Percentiles rank a stretch among this genome's conserved stretches.
phyloP scores from a whole-genome alignment of 108 stramenopile species.

The Nitzschia palea region DNA sequence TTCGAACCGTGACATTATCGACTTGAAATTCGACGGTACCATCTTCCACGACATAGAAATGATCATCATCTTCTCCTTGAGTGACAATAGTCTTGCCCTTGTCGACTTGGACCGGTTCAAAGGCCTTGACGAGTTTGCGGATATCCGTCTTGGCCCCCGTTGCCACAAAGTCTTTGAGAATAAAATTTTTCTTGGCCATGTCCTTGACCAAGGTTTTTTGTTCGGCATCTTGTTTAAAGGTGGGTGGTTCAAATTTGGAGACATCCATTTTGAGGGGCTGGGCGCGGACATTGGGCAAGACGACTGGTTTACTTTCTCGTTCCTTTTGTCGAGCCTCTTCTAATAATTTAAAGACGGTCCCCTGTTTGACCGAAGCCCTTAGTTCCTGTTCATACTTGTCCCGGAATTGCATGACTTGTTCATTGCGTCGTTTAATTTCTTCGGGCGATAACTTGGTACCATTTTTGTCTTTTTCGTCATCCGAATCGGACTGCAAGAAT shows the following conservation, averaged over 20 bases:
- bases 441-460: background rate
- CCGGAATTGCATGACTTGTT: background rate
- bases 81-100: constrained; percentile 59
- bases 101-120: constrained; percentile 53
- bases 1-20: constrained; percentile 43
- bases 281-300: constrained; percentile 17
- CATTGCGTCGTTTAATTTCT: constrained; percentile 3
- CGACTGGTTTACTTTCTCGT: constrained; percentile 13
- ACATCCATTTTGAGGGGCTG: constrained; percentile 16
- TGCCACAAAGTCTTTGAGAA: constrained; percentile 11
- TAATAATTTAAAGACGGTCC: background rate
- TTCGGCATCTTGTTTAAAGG: constrained; percentile 9
- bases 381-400: background rate
- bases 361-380: background rate
- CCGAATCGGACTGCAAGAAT: constrained; percentile 5
- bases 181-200: constrained; percentile 25
- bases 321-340: constrained; percentile 12
- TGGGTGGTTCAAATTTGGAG: constrained; percentile 13
- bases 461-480: constrained; percentile 2
- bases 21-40: constrained; percentile 49
- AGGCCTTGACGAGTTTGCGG: constrained; percentile 53
- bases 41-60: constrained; percentile 70
- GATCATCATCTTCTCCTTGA: constrained; percentile 61
- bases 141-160: constrained; percentile 17
- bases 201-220: constrained; percentile 18